These are phyloP conservation scores for Amyloporia xantha DNA, from an alignment of 768 basidiomycete species.

Conservation along the genomic window DNA sequence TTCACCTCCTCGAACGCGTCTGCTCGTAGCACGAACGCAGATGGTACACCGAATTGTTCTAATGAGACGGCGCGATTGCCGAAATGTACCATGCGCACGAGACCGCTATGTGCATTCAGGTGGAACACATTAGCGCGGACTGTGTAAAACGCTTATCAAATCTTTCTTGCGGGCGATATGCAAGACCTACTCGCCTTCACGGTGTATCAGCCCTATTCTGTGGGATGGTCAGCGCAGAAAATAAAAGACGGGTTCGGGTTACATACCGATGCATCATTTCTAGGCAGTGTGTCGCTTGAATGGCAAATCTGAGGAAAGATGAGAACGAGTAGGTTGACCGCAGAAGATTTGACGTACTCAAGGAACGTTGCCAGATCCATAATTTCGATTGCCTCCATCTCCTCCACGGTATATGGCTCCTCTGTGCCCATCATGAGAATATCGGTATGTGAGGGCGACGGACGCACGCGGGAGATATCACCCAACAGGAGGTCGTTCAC, in stretches of 20 bases:
- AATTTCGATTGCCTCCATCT: slow-evolving; percentile 55
- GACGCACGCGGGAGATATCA: slow-evolving; percentile 39
- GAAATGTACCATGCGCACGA: slow-evolving; percentile 67
- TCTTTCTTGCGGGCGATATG: background rate
- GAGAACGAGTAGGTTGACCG: background rate
- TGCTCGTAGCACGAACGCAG: slow-evolving; percentile 53
- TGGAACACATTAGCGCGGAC: slow-evolving; percentile 76
- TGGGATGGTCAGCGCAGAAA: background rate
- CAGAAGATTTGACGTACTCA: slow-evolving; percentile 59
- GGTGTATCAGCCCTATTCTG: slow-evolving; percentile 55
- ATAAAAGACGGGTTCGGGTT: background rate
- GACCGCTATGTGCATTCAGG: slow-evolving; percentile 60
- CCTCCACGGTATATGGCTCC: slow-evolving; percentile 41
- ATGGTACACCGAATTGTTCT: slow-evolving; percentile 67
- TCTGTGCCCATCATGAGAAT: slow-evolving; percentile 43
- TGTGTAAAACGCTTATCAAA: slow-evolving; percentile 19
- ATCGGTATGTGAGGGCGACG: slow-evolving; percentile 40
- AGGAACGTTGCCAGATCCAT: slow-evolving; percentile 76
- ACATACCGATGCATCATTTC: slow-evolving; percentile 56
- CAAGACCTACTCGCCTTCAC: slow-evolving; percentile 44
- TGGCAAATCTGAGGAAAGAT: slow-evolving; percentile 51
- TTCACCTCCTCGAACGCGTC: slow-evolving; percentile 49
- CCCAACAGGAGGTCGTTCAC: slow-evolving; percentile 62
- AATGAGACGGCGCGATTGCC: slow-evolving; percentile 69
- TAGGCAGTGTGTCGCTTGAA: slow-evolving; percentile 67